Conservation (phyloP, 1,284 basidiomycete genomes). For the Cryptococcus wingfieldii region DNA sequence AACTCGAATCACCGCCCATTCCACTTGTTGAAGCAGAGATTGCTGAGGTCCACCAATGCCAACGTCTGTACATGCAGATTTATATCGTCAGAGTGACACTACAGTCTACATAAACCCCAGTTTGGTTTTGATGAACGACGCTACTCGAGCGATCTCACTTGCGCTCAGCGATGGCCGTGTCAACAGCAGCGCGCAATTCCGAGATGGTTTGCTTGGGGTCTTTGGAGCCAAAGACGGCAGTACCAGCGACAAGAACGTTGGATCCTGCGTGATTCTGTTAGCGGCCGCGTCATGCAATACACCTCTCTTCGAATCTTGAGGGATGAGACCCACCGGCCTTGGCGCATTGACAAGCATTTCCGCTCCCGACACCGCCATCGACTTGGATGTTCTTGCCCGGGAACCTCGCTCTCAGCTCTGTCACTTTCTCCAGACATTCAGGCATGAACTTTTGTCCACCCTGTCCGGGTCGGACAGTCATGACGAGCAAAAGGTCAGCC, state of each 20-base stretch:
- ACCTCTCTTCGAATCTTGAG: neutral
- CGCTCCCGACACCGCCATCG: constrained; percentile 92
- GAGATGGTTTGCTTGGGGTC: constrained; percentile 74
- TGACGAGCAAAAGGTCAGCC: constrained; percentile 92
- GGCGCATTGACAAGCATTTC: constrained; percentile 84
- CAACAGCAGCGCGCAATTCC: constrained; percentile 66
- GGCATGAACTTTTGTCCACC: constrained; percentile 97
- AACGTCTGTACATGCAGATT: too few species aligned
- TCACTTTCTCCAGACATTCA: constrained; percentile 72
- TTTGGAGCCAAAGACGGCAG: constrained; percentile 82
- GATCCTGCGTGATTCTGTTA: constrained; percentile 58
- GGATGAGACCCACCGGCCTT: constrained; percentile 66
- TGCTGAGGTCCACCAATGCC: too few species aligned
- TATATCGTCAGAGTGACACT: neutral
- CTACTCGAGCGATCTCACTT: neutral
- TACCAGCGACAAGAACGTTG: constrained; percentile 98
- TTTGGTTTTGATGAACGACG: too few species aligned
- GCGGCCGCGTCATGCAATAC: neutral
- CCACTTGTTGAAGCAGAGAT: too few species aligned
- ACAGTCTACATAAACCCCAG: neutral
- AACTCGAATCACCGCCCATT: too few species aligned
- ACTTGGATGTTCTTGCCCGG: constrained; percentile 88
- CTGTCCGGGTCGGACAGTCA: constrained; percentile 90
- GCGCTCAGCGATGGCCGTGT: constrained; percentile 50
- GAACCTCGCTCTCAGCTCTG: constrained; percentile 86